Conservation (phyloP, 2,329 filamentous ascomycete genomes). For the Pseudonectria buxi region DNA sequence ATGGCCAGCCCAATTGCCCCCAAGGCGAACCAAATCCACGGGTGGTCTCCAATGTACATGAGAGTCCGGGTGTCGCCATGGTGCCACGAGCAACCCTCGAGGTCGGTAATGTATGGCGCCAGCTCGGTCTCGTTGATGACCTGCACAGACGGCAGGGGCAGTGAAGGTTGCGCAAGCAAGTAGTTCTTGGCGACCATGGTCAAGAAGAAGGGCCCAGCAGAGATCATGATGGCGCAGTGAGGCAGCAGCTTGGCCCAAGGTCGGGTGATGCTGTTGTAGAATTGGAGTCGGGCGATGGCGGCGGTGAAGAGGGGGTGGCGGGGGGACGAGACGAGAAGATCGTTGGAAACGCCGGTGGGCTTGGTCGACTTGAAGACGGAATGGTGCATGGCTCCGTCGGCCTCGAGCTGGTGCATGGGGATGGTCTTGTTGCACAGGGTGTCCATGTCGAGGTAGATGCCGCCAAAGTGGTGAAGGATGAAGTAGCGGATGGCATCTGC, state of each 20-base stretch:
- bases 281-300: slow-evolving; percentile 59
- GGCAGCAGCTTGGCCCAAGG: slow-evolving; percentile 56
- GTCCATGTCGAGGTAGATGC: slow-evolving; percentile 61
- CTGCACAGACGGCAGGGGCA: slow-evolving; percentile 20
- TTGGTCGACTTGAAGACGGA: slow-evolving; percentile 42
- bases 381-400: slow-evolving; percentile 12
- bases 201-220: slow-evolving; percentile 68
- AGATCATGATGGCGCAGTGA: slow-evolving; percentile 76
- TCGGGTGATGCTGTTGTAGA: slow-evolving; percentile 49
- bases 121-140: slow-evolving; percentile 22
- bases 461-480: slow-evolving; percentile 63
- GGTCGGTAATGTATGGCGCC: slow-evolving; percentile 29
- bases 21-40: slow-evolving; percentile 27
- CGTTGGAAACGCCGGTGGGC: slow-evolving; percentile 75
- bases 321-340: slow-evolving; percentile 68
- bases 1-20: slow-evolving; percentile 17
- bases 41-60: slow-evolving; percentile 39
- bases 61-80: slow-evolving; percentile 38
- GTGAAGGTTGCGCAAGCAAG: slow-evolving; percentile 41
- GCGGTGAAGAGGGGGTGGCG: slow-evolving; percentile 68
- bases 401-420: slow-evolving; percentile 22
- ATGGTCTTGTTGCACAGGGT: slow-evolving; percentile 24
- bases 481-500: slow-evolving; percentile 71
- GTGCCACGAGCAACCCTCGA: slow-evolving; percentile 39
- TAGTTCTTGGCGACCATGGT: slow-evolving; percentile 73